Base-by-base conservation (phyloP, 768 basidiomycete species). In the Tricholoma terreum region DNA sequence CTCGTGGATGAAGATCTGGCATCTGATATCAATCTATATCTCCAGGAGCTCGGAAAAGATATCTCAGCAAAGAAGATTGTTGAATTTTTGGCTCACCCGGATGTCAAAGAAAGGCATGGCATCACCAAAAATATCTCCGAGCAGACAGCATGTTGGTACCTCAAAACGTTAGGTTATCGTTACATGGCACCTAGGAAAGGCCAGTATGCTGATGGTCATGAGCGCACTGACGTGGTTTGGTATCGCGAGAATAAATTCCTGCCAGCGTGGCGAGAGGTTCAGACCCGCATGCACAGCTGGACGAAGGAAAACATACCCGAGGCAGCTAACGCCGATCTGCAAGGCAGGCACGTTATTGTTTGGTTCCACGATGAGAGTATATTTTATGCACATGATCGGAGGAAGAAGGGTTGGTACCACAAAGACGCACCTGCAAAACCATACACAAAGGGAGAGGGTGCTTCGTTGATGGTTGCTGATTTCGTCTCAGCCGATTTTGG, bases 181-280 rank as follows among this genome's bases (percentile, higher is more conserved):
- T 65, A 50, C 38, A 30, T 27, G 19, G 1, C 5, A 10, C 15
- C 38, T 1, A 21, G 11, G 45, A 58, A 61, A 22, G 64, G 63
- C 10, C 34, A 35, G 34, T 35, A 35, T 35, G 34, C 34, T 2
- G 34, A 35, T 56, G 58, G 76, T 1, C 70, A 77, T 56, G 71
- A 77, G 55, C 57, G 69, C 0, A 56, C 58, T 0, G 74, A 75
- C 62, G 72, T 78, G 1, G 69, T 73, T 0, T 36, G 55, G 5
- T 74, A 77, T 49, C 62, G 65, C 0, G 58, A 73, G 11, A 36
- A 63, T 0, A 27, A 33, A 0, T 75, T 71, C 61, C 40, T 71
- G 12, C 65, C 61, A 4, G 40, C 36, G 19, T 66, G 59, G 62
- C 56, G 55, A 6, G 43, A 31, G 4, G 34, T 56, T 33, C 51